Evolutionary conservation across 2,329 filamentous ascomycete genomes (phyloP).

Genomic region (Hypomyces rosellus): DNA sequence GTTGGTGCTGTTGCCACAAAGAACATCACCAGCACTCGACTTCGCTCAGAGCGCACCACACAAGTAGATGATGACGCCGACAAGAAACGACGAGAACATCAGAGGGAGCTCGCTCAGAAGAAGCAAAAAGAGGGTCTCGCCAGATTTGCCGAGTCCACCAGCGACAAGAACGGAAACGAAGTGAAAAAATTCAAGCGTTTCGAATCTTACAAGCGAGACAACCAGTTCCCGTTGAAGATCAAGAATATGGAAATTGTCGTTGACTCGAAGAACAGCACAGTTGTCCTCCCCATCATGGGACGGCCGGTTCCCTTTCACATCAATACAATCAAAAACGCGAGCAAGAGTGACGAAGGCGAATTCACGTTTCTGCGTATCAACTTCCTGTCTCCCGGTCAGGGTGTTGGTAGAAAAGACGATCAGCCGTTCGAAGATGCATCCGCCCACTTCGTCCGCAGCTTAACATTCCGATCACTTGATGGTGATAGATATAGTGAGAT

Average conservation of each 20-base stretch:
- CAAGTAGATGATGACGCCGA: slow-evolving; percentile 88
- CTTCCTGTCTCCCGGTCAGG: slow-evolving; percentile 92
- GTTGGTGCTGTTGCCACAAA: slow-evolving; percentile 86
- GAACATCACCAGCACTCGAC: slow-evolving; percentile 89
- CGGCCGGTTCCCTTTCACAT: slow-evolving; percentile 97
- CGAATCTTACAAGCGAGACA: slow-evolving; percentile 97
- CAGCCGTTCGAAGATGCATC: slow-evolving; percentile 95
- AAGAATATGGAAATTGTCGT: slow-evolving; percentile 85
- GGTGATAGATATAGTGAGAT: slow-evolving; percentile 86
- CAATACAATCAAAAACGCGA: slow-evolving; percentile 95
- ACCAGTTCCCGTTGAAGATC: slow-evolving; percentile 77
- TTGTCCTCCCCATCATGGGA: slow-evolving; percentile 95
- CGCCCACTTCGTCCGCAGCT: slow-evolving; percentile 89
- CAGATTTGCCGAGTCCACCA: slow-evolving; percentile 78
- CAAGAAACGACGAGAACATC: slow-evolving; percentile 79
- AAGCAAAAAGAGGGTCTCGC: slow-evolving; percentile 86
- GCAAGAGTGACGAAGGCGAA: slow-evolving; percentile 92
- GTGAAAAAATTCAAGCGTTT: slow-evolving; percentile 99
- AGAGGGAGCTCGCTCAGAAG: slow-evolving; percentile 79
- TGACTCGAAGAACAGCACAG: slow-evolving; percentile 81
- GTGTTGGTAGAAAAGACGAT: slow-evolving; percentile 94
- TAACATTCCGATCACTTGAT: slow-evolving; percentile 91
- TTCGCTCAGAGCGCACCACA: slow-evolving; percentile 83
- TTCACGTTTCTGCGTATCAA: slow-evolving; percentile 95
- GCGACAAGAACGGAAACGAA: slow-evolving; percentile 79